These are phyloP conservation scores for Syzygium jambos DNA, from an alignment of 345 rosid species.

Conservation along the genomic window DNA sequence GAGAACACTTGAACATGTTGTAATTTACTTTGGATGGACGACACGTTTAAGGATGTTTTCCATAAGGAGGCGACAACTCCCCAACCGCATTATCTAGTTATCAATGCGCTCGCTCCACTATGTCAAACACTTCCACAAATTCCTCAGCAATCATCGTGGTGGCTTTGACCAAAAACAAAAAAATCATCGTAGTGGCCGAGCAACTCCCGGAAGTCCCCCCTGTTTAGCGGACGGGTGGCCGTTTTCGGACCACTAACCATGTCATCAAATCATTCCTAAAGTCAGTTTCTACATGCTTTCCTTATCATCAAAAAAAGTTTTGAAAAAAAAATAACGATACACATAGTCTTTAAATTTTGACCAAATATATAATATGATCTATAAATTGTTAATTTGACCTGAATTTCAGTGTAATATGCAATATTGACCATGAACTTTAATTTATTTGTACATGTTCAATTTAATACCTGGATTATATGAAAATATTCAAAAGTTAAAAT, in stretches of 20 bases:
- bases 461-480: too few species aligned
- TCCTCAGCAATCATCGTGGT: accelerated
- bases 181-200: neutral
- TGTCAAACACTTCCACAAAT: neutral
- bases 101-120: neutral
- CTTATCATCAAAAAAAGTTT: neutral
- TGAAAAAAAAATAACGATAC: neutral
- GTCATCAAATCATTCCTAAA: neutral
- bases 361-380: too few species aligned
- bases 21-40: too few species aligned
- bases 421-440: too few species aligned
- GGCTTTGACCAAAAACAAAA: neutral
- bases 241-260: neutral
- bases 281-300: neutral
- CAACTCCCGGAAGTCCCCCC: neutral
- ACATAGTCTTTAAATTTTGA: too few species aligned
- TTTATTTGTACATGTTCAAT: too few species aligned
- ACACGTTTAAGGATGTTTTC: too few species aligned
- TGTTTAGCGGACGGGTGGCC: neutral
- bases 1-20: too few species aligned
- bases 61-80: neutral
- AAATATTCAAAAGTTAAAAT: too few species aligned
- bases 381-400: too few species aligned
- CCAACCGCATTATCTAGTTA: neutral
- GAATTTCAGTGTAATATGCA: too few species aligned